These are phyloP conservation scores for Puccinia triticina DNA, from an alignment of 1,284 basidiomycete genomes.

Conservation along the genomic window DNA sequence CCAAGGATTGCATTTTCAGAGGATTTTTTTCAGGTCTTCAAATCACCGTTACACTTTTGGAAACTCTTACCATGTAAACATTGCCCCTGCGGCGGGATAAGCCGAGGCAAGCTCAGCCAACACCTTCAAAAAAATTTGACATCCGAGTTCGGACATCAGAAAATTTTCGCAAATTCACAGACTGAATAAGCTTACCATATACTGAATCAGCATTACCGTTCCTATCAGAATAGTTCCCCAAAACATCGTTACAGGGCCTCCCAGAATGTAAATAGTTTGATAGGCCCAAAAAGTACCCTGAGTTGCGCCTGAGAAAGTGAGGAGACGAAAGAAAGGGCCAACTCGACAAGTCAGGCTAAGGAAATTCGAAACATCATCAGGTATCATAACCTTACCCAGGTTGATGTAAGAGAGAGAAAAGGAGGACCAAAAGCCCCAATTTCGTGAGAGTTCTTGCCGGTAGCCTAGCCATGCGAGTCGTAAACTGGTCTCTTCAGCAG, in stretches of 20 bases:
- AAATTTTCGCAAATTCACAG: background rate
- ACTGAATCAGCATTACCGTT: conserved; percentile 32
- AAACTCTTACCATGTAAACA: conserved; percentile 43
- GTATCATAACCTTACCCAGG: conserved; percentile 3
- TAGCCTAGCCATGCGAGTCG: conserved; percentile 39
- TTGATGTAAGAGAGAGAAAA: conserved; percentile 45
- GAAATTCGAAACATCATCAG: background rate
- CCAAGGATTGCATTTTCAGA: background rate
- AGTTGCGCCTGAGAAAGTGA: background rate
- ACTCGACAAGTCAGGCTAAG: too few relatives aligned
- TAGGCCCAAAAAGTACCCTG: conserved; percentile 13
- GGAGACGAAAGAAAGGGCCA: background rate
- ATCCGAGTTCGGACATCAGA: background rate
- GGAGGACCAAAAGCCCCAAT: conserved; percentile 48
- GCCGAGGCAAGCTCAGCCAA: conserved; percentile 48
- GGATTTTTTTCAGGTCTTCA: background rate
- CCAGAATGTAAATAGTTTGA: background rate
- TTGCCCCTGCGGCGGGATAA: conserved; percentile 44
- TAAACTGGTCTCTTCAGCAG: conserved; percentile 9
- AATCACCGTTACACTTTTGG: background rate
- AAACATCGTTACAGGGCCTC: conserved; percentile 35
- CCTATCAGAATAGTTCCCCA: conserved; percentile 37
- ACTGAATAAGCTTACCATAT: conserved; percentile 12
- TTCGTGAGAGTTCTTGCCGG: conserved; percentile 39
- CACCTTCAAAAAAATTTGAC: background rate